Conservation (phyloP, 2,329 filamentous ascomycete genomes). For the Spiromastix sp. region DNA sequence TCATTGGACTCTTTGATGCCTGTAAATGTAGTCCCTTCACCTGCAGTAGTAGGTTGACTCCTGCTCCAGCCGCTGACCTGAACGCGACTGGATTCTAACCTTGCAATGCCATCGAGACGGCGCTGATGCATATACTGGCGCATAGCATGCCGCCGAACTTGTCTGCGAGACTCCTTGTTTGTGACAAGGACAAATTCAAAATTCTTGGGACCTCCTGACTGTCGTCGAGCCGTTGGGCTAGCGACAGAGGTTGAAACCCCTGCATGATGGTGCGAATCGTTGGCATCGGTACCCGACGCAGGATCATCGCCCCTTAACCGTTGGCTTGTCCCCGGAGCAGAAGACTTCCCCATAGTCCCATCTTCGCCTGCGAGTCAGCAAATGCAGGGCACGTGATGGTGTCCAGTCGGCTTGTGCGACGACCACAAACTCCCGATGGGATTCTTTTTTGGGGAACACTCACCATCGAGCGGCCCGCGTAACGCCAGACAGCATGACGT, state of each 20-base stretch:
- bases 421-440: slow-evolving; percentile 17
- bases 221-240: not conserved
- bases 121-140: slow-evolving; percentile 25
- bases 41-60: too few relatives aligned
- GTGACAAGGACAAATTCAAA: slow-evolving; percentile 26
- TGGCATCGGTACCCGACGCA: too few relatives aligned
- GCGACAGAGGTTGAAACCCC: slow-evolving; percentile 2
- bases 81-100: slow-evolving; percentile 20
- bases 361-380: too few relatives aligned
- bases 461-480: not conserved
- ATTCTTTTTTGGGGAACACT: slow-evolving; percentile 15
- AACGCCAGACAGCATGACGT: not conserved
- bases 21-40: too few relatives aligned
- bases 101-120: slow-evolving; percentile 22
- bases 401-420: slow-evolving; percentile 4
- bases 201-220: slow-evolving; percentile 13
- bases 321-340: slow-evolving; percentile 7
- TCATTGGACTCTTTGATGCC: too few relatives aligned
- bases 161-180: slow-evolving; percentile 21
- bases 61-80: slow-evolving; percentile 16
- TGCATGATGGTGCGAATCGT: slow-evolving; percentile 3
- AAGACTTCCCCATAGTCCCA: slow-evolving; percentile 21
- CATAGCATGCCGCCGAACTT: slow-evolving; percentile 27
- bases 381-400: too few relatives aligned
- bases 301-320: not conserved